Conservation (phyloP, 2,329 filamentous ascomycete species). For the Aureobasidium sp. region DNA sequence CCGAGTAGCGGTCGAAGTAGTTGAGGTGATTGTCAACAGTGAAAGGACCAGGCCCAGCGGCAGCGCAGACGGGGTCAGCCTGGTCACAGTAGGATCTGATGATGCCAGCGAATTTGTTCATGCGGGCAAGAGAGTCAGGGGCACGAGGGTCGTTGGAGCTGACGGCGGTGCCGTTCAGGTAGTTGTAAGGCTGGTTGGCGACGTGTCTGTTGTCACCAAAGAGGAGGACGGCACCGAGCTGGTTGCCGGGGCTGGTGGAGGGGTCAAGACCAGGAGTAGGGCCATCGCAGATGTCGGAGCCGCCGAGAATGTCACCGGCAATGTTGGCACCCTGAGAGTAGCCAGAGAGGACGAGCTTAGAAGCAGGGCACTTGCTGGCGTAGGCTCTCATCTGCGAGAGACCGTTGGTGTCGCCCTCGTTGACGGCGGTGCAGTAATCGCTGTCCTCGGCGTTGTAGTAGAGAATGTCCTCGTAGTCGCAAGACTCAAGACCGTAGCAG, state of each 20-base stretch:
- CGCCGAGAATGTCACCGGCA: slow-evolving; percentile 20
- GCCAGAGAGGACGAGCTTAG: slow-evolving; percentile 25
- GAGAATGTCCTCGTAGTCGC: slow-evolving; percentile 22
- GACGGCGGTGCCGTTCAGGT: slow-evolving; percentile 22
- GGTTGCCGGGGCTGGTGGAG: slow-evolving; percentile 16
- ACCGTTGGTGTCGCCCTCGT: slow-evolving; percentile 27
- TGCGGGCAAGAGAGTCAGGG: slow-evolving; percentile 15
- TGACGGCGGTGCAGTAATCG: slow-evolving; percentile 35
- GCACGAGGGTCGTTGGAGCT: slow-evolving; percentile 28
- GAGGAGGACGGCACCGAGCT: slow-evolving; percentile 22
- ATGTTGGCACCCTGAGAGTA: slow-evolving; percentile 31
- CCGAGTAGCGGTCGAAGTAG: slow-evolving; percentile 32
- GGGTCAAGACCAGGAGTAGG: slow-evolving; percentile 33
- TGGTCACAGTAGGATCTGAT: slow-evolving; percentile 33
- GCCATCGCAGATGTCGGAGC: slow-evolving; percentile 32
- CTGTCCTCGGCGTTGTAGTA: slow-evolving; percentile 18
- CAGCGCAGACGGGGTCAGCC: slow-evolving; percentile 31
- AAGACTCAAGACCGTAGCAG: slow-evolving; percentile 21
- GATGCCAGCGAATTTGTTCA: slow-evolving; percentile 18
- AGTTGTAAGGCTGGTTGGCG: slow-evolving; percentile 26
- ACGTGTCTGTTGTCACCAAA: slow-evolving; percentile 29
- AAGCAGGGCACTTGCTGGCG: slow-evolving; percentile 21
- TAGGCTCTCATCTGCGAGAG: slow-evolving; percentile 7
- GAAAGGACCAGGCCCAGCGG: slow-evolving; percentile 26
- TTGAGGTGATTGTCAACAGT: slow-evolving; percentile 31